phyloP scores from a whole-genome alignment of 192 early-diverging fungal species.

The Linnemannia exigua region DNA sequence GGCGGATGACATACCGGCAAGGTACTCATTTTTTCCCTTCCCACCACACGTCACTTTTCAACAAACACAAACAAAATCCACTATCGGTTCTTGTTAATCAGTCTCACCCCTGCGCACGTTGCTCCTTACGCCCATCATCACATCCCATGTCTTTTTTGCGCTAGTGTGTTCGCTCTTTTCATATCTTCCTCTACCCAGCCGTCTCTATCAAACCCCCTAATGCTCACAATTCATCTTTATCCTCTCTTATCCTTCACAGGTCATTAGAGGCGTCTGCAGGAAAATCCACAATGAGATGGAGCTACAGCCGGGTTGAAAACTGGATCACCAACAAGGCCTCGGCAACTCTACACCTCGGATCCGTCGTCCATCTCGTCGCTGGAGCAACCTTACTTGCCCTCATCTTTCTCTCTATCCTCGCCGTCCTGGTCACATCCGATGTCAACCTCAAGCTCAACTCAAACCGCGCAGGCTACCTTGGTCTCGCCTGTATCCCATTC shows the following conservation, averaged over 20 bases:
- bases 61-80: neutral
- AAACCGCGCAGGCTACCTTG: constrained; percentile 65
- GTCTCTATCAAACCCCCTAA: neutral
- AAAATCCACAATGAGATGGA: constrained; percentile 13
- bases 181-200: too few species aligned
- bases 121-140: too few species aligned
- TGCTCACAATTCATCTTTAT: neutral
- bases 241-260: neutral
- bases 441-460: constrained; percentile 61
- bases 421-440: constrained; percentile 50
- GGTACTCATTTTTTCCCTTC: neutral
- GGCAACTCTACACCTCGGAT: constrained; percentile 47
- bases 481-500: constrained; percentile 62
- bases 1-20: neutral
- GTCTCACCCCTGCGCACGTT: neutral
- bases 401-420: constrained; percentile 46
- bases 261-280: neutral
- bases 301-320: constrained; percentile 40
- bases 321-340: constrained; percentile 60
- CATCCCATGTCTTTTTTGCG: too few species aligned
- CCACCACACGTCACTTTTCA: neutral
- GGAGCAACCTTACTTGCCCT: constrained; percentile 57
- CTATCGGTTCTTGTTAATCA: neutral
- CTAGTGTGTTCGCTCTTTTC: too few species aligned
- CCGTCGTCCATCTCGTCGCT: constrained; percentile 43